Conservation (phyloP, 2,329 filamentous ascomycete genomes). For the Cladophialophora chaetospira region DNA sequence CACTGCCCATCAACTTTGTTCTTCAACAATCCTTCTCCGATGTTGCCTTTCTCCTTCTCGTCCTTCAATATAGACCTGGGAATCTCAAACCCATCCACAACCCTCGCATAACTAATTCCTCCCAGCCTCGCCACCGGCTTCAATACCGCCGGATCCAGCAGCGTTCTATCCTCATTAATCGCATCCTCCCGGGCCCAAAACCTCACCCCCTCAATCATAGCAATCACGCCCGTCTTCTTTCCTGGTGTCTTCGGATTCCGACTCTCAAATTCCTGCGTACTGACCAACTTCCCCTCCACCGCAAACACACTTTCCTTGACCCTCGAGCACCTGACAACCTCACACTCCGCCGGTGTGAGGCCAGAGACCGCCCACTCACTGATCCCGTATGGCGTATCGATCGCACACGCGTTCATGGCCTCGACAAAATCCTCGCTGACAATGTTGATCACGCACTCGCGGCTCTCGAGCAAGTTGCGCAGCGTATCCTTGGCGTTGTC, state of each 20-base stretch:
- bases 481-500: constrained; percentile 75
- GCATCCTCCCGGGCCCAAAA: constrained; percentile 93
- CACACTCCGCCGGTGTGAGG: constrained; percentile 67
- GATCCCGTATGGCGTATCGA: constrained; percentile 75
- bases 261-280: constrained; percentile 75
- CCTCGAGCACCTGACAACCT: constrained; percentile 68
- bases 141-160: constrained; percentile 75
- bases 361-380: constrained; percentile 81
- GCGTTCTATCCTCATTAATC: constrained; percentile 71
- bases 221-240: constrained; percentile 73
- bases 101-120: constrained; percentile 79
- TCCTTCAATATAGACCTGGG: constrained; percentile 53
- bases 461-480: constrained; percentile 68
- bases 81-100: constrained; percentile 71
- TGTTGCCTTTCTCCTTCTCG: constrained; percentile 42
- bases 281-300: constrained; percentile 77
- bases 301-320: constrained; percentile 82
- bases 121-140: constrained; percentile 74
- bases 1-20: constrained; percentile 87
- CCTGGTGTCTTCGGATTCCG: constrained; percentile 61
- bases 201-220: constrained; percentile 76
- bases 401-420: constrained; percentile 77
- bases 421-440: constrained; percentile 83
- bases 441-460: constrained; percentile 84
- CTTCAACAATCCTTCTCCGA: constrained; percentile 67